Evolutionary conservation across 208 protist genomes (phyloP).

Genomic region (Trypanosoma mega): DNA sequence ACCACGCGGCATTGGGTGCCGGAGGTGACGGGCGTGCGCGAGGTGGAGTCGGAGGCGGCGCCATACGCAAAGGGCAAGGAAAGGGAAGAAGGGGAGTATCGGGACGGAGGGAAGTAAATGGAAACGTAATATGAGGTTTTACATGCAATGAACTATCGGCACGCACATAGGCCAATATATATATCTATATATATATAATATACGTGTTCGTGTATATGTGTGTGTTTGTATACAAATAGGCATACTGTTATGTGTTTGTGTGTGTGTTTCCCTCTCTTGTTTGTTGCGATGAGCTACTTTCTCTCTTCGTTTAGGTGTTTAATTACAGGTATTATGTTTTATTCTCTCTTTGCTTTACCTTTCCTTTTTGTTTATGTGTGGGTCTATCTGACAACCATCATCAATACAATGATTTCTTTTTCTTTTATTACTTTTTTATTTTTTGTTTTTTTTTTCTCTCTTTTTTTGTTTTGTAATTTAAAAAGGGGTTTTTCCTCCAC

Average conservation of each 20-base stretch:
- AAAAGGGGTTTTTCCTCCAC: not conserved
- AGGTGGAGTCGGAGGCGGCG: slow-evolving; percentile 37
- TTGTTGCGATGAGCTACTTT: slow-evolving; percentile 6
- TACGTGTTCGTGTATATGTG: not conserved
- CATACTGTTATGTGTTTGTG: not conserved
- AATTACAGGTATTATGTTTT: not conserved
- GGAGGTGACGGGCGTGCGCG: slow-evolving; percentile 72
- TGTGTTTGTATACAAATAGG: not conserved
- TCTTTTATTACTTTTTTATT: not conserved
- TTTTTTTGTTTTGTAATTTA: not conserved
- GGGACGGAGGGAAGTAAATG: too few relatives aligned
- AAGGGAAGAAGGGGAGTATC: not conserved
- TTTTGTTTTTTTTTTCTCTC: not conserved
- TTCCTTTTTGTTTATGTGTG: not conserved
- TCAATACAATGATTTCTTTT: not conserved
- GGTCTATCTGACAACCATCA: not conserved
- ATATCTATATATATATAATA: too few relatives aligned
- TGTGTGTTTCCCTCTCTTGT: slow-evolving; percentile 3
- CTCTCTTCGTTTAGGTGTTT: not conserved
- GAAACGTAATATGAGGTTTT: too few relatives aligned
- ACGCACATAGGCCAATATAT: too few relatives aligned
- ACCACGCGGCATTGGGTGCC: slow-evolving; percentile 90
- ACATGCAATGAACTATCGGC: too few relatives aligned
- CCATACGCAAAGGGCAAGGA: not conserved
- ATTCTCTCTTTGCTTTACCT: slow-evolving; percentile 7